Evolutionary conservation across 495 filamentous ascomycete genomes (phyloP), one percentile per base, ranked within the genome.

Genomic region (Daldinia grandis): DNA sequence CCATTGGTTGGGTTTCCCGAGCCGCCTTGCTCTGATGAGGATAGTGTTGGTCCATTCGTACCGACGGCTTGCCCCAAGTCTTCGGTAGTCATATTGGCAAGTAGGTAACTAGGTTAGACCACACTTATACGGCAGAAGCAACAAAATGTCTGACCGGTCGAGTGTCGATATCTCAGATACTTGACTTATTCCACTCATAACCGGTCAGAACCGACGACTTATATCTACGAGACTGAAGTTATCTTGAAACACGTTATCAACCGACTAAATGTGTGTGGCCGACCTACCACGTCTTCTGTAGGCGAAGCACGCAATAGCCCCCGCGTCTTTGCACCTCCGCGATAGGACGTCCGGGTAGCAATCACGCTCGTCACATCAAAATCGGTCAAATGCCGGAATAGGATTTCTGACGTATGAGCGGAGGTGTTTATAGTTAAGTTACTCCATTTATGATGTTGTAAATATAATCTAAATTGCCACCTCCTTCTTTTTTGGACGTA

Each of bases 241-340:
- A 68, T 68, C 69, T 59, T 33, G 12, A 58, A 42, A 21, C 24
- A 25, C 56, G 59, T 68, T 72, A 68, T 68, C 64, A 60, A 54
- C 44, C 57, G 63, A 68, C 64, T 64, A 62, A 21, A 53, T 12
- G 44, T 31, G 35, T 57, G 31, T 59, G 15, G 47, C 50, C 61
- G 25, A 56, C 69, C 61, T 62, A 62, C 58, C 49, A 69, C 68
- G 61, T 58, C 68, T 66, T 66, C 55, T 53, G 33, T 57, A 51
- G 60, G 40, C 50, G 44, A 72, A 75, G 72, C 72, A 75, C 72
- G 72, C 69, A 69, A 75, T 68, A 72, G 37, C 53, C 69, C 69
- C 68, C 69, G 66, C 69, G 60, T 72, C 69, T 75, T 72, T 72
- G 72, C 72, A 74, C 68, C 58, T 68, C 69, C 68, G 69, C 61